Percentiles rank a stretch among this genome's conserved stretches.
Conservation (phyloP, 2,329 filamentous ascomycete genomes). For the Exophiala bonariae region DNA sequence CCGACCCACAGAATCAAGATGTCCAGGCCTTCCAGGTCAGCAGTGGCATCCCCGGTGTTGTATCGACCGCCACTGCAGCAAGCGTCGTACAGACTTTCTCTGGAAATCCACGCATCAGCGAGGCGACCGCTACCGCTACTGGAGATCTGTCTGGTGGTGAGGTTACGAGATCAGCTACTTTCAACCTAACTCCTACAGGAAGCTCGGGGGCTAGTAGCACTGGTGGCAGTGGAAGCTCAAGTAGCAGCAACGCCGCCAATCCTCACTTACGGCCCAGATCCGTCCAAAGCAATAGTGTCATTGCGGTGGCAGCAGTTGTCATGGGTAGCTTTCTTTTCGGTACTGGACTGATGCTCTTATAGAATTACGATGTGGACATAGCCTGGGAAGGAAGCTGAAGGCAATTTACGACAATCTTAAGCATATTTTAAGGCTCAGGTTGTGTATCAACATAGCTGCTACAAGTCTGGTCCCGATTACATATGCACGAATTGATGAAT, state of each 20-base stretch:
- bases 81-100: constrained; percentile 31
- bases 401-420: no score
- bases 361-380: not conserved
- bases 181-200: constrained; percentile 18
- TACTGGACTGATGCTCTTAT: constrained; percentile 20
- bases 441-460: no score
- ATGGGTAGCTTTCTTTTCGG: constrained; percentile 17
- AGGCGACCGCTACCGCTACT: constrained; percentile 16
- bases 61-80: constrained; percentile 21
- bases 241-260: constrained; percentile 14
- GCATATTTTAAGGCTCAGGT: no score
- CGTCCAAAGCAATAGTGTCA: constrained; percentile 7
- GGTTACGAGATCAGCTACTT: constrained; percentile 21
- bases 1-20: constrained; percentile 6
- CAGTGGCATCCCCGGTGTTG: constrained; percentile 20
- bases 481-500: no score
- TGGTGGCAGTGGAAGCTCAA: constrained; percentile 7
- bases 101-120: constrained; percentile 23
- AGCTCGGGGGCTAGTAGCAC: constrained; percentile 1
- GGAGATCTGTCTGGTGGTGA: constrained; percentile 10
- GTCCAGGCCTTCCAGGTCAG: constrained; percentile 19
- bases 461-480: no score
- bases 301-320: constrained; percentile 12
- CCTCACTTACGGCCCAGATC: constrained; percentile 14
- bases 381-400: no score